These are phyloP conservation scores for Ophiostoma australiae DNA, from an alignment of 2,329 filamentous ascomycete genomes.

Conservation along the genomic window DNA sequence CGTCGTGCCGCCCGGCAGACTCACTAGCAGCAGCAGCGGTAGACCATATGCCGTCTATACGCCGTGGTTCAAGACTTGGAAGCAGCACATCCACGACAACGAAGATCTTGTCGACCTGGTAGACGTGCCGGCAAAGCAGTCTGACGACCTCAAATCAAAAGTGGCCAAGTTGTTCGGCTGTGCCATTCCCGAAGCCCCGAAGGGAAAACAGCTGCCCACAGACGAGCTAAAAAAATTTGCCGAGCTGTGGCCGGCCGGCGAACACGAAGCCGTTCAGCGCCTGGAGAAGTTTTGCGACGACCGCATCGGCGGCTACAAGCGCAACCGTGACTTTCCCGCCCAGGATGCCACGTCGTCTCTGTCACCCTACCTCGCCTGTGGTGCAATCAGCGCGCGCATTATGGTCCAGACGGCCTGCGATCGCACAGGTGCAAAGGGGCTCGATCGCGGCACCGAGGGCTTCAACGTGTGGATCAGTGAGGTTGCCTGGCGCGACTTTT, in stretches of 20 bases:
- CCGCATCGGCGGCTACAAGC: slow-evolving; percentile 2
- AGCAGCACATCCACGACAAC: slow-evolving; percentile 65
- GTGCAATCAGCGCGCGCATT: slow-evolving; percentile 61
- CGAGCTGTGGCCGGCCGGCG: slow-evolving; percentile 55
- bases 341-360: slow-evolving; percentile 61
- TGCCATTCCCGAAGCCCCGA: slow-evolving; percentile 56
- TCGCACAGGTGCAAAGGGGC: slow-evolving; percentile 56
- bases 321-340: slow-evolving; percentile 59
- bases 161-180: slow-evolving; percentile 56
- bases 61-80: slow-evolving; percentile 76
- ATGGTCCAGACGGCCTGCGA: slow-evolving; percentile 58
- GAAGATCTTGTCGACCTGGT: slow-evolving; percentile 60
- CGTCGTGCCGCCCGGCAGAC: slow-evolving; percentile 67
- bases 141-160: slow-evolving; percentile 37
- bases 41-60: slow-evolving; percentile 80
- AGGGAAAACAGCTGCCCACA: slow-evolving; percentile 54
- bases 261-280: slow-evolving; percentile 55
- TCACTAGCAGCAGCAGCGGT: slow-evolving; percentile 63
- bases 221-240: slow-evolving; percentile 56
- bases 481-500: slow-evolving; percentile 83
- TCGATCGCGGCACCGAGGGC: slow-evolving; percentile 62
- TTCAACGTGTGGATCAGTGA: slow-evolving; percentile 74
- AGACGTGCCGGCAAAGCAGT: slow-evolving; percentile 54
- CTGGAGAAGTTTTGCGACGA: slow-evolving; percentile 61
- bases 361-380: slow-evolving; percentile 65